Conservation (phyloP, 805 yeast species). For the Candida ulmi region DNA sequence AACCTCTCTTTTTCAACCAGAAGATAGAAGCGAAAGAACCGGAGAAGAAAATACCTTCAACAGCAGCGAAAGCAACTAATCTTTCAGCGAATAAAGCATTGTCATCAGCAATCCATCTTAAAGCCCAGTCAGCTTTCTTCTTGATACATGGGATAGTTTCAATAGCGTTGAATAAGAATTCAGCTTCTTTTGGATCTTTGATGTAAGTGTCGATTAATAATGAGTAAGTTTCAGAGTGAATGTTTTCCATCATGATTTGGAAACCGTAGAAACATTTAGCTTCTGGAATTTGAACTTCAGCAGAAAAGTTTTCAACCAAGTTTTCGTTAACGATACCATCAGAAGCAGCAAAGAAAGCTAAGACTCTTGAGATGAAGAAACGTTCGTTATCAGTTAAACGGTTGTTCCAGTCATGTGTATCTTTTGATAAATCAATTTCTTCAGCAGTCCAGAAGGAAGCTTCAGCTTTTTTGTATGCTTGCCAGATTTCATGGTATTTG, state of each 20-base stretch:
- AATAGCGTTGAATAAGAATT: conserved; percentile 88
- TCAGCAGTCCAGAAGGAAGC: conserved; percentile 99
- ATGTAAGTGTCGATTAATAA: conserved; percentile 90
- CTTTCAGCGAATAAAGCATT: conserved; percentile 92
- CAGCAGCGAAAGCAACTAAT: conserved; percentile 96
- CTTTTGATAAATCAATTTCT: conserved; percentile 94
- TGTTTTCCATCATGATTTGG: conserved; percentile 99
- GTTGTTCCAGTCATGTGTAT: conserved; percentile 87
- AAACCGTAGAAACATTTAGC: conserved; percentile 98
- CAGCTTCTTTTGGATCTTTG: conserved; percentile 92
- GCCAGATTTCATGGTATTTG: conserved; percentile 97
- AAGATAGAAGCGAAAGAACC: conserved; percentile 98
- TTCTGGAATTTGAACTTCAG: conserved; percentile 95
- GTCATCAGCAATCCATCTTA: conserved; percentile 90
- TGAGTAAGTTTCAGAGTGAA: conserved; percentile 96
- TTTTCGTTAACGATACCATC: conserved; percentile 98
- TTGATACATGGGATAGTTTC: conserved; percentile 94
- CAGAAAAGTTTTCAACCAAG: conserved; percentile 93
- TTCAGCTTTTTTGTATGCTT: conserved; percentile 97
- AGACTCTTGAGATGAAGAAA: conserved; percentile 83
- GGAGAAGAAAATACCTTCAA: conserved; percentile 97
- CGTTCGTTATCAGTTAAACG: conserved; percentile 86
- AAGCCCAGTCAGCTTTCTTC: conserved; percentile 98
- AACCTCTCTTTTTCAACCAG: conserved; percentile 98
- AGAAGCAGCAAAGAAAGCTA: conserved; percentile 97